A percentile compares a stretch with the other conserved stretches of the same genome.
These are phyloP conservation scores for Xylaria sp. DNA, from an alignment of 2,329 filamentous ascomycete genomes.

Conservation along the genomic window DNA sequence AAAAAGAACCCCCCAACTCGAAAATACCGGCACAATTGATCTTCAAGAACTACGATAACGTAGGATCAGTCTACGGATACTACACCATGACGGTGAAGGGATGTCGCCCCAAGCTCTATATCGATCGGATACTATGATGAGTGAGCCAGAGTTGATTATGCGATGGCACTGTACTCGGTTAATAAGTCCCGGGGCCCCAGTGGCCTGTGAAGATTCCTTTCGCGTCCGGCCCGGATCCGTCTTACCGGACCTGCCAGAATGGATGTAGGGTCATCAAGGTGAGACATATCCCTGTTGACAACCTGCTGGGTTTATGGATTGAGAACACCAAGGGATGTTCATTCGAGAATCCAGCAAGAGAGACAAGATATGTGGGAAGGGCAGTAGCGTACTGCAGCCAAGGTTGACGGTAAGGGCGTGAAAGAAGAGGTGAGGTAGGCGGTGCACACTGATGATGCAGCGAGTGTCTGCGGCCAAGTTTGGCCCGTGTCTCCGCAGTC, in stretches of 20 bases:
- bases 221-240: constrained; percentile 2
- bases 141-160: neutral
- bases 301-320: neutral
- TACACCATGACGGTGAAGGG: no score
- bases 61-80: no score
- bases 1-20: no score
- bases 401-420: neutral
- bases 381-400: neutral
- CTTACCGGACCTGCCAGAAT: constrained; percentile 14
- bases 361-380: neutral
- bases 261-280: constrained; percentile 6
- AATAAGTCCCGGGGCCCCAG: neutral
- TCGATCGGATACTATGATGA: neutral
- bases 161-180: constrained; percentile 10
- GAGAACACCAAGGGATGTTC: neutral
- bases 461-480: neutral
- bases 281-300: constrained; percentile 9
- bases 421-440: neutral
- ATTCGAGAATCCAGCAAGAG: neutral
- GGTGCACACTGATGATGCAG: neutral
- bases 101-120: neutral
- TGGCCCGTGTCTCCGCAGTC: neutral
- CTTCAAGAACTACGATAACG: no score
- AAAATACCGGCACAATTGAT: no score
- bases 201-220: no score